These are phyloP conservation scores for Herpetomonas samuelpessoai DNA, from an alignment of 208 protist genomes.

Conservation along the genomic window DNA sequence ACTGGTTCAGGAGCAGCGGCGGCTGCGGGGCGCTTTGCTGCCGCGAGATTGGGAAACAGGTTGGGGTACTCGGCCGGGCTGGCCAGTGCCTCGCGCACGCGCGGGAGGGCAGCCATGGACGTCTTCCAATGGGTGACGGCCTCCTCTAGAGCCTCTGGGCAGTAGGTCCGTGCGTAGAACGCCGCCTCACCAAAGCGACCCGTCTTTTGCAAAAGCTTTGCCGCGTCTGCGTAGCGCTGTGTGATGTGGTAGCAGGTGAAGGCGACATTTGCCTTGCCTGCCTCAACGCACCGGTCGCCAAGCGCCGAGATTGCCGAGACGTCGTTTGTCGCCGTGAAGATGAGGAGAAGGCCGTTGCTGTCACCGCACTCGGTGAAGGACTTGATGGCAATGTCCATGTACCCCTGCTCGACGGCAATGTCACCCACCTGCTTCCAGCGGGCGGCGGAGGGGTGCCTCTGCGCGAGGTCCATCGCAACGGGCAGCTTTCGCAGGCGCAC, in stretches of 20 bases:
- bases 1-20: too few relatives aligned
- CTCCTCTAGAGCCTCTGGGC: constrained; percentile 66
- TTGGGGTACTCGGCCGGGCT: constrained; percentile 93
- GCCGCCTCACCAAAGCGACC: constrained; percentile 92
- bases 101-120: constrained; percentile 69
- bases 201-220: constrained; percentile 84
- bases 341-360: constrained; percentile 71
- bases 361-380: constrained; percentile 54
- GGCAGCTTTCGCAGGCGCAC: constrained; percentile 85
- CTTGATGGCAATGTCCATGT: constrained; percentile 85
- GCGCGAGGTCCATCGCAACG: constrained; percentile 77
- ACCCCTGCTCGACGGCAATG: constrained; percentile 74
- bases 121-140: constrained; percentile 91
- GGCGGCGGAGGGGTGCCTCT: constrained; percentile 41
- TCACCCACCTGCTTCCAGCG: constrained; percentile 96
- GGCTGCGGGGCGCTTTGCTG: too few relatives aligned
- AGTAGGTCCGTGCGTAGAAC: constrained; percentile 96
- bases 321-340: constrained; percentile 77
- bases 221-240: constrained; percentile 70
- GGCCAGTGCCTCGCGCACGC: constrained; percentile 86
- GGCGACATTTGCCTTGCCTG: constrained; percentile 90
- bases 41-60: constrained; percentile 85
- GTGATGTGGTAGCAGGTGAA: constrained; percentile 93
- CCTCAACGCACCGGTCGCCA: constrained; percentile 47
- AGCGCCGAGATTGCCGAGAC: constrained; percentile 66